Evolutionary conservation across 768 basidiomycete genomes (phyloP).

Genomic region (Fomitopsis pulvina): DNA sequence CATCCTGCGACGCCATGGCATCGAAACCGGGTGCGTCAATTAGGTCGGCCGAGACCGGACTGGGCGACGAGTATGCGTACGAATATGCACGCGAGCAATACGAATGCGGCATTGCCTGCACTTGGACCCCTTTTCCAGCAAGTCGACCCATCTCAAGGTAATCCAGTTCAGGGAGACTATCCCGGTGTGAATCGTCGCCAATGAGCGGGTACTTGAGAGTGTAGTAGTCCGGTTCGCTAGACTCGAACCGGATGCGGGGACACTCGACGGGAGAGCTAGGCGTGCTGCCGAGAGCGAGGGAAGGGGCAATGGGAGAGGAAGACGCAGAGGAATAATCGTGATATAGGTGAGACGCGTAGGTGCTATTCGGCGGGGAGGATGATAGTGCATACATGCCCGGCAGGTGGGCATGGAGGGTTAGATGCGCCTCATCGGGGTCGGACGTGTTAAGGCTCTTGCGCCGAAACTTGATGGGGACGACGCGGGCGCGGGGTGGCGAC

Average conservation of each 20-base stretch:
- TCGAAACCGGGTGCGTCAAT: background rate
- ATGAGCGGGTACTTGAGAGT: background rate
- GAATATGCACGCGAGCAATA: background rate
- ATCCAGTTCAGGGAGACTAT: constrained; percentile 5
- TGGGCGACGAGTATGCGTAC: constrained; percentile 1
- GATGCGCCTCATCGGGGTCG: background rate
- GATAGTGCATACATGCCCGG: background rate
- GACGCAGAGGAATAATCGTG: background rate
- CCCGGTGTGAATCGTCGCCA: background rate
- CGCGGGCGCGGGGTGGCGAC: constrained; percentile 4
- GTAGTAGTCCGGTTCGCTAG: background rate
- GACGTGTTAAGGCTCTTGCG: constrained; percentile 9
- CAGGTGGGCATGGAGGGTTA: background rate
- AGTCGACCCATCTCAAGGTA: background rate
- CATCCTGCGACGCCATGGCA: background rate
- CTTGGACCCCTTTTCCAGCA: no score
- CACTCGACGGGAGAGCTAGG: background rate
- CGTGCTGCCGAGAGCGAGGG: background rate
- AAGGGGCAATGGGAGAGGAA: constrained; percentile 2
- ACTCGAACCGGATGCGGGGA: constrained; percentile 3
- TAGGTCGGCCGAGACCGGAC: background rate
- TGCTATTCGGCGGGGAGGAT: background rate
- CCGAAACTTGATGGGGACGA: constrained; percentile 14
- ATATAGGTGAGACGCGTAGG: background rate
- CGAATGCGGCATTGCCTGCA: background rate